These are phyloP conservation scores for Fistulina hepatica DNA, from an alignment of 1,284 basidiomycete genomes.

Conservation along the genomic window DNA sequence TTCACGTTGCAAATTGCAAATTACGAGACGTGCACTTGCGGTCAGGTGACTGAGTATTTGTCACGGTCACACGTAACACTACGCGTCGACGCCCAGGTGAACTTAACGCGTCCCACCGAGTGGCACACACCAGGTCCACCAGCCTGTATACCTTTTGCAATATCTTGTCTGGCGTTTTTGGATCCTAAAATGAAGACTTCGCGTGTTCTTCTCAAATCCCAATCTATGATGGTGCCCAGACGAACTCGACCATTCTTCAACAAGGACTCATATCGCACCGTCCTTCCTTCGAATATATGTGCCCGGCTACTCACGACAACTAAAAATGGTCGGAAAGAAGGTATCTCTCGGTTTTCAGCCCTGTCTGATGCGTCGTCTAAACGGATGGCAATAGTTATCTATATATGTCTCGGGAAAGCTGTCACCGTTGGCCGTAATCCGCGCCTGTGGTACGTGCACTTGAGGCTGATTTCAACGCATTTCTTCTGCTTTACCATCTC, in stretches of 20 bases:
- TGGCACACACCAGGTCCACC: too few species aligned
- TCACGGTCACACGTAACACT: background rate
- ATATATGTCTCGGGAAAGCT: constrained; percentile 3
- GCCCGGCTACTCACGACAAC: constrained; percentile 54
- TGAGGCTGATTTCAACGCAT: background rate
- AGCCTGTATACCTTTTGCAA: too few species aligned
- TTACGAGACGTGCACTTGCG: too few species aligned
- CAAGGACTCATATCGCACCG: constrained; percentile 3
- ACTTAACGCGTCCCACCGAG: too few species aligned
- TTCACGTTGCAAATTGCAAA: too few species aligned
- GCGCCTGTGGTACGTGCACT: constrained; percentile 1
- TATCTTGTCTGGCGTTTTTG: too few species aligned
- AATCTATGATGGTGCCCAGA: too few species aligned
- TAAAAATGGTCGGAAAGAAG: constrained; percentile 45
- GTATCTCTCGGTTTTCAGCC: constrained; percentile 23
- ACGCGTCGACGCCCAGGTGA: too few species aligned
- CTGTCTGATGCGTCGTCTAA: constrained; percentile 28
- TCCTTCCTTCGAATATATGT: constrained; percentile 36
- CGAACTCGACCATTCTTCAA: constrained; percentile 1
- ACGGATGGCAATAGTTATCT: background rate
- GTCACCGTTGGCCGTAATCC: constrained; percentile 1
- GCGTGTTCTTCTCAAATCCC: background rate
- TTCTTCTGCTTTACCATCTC: background rate
- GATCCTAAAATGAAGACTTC: too few species aligned
- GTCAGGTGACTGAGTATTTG: background rate